Evolutionary conservation across 2,329 filamentous ascomycete genomes (phyloP), one percentile per base, ranked within the genome.

Genomic region (Tolypocladium capitatum): DNA sequence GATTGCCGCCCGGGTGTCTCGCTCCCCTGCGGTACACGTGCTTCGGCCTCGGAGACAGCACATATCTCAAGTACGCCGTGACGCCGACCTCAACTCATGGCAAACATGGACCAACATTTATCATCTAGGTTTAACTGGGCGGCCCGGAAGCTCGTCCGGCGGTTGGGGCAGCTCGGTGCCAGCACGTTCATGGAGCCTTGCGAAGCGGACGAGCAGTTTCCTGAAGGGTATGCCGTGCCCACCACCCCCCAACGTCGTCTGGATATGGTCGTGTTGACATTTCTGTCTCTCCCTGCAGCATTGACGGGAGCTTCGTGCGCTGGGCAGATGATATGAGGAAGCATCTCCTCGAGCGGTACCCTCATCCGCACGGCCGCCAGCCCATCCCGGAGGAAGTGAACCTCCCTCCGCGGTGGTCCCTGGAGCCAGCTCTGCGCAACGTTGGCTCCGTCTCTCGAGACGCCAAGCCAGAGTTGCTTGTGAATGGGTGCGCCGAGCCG

Each of bases 21-120:
- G 61, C 70, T 34, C 73, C 75, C 32, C 69, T 94, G 52, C 74
- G 71, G 1, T 97, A 94, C 65, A 83, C 86, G 3, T 85, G 83
- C 0, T 95, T 97, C 70, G 92, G 92, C 1, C 74, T 97, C 1
- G 92, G 92, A 1, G 92, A 98, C 65, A 95, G 86, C 59, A 94
- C 90, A 1, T 98, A 98, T 72, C 76, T 84, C 48, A 91, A 94
- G 83, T 92, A 71, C 54, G 76, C 61, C 24, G 2, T n/a, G 8
- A 32, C 30, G 13, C 28, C 6, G 34, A 16, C 16, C 8, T 11
- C 11, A 0, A 4, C 18, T 6, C 18, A 8, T 34, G 3, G 9
- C 35, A 27, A 27, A 11, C 36, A 14, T 21, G 18, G 16, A 27
- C 44, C 30, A 20, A 42, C 32, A 5, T 30, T 10, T 18, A n/a